Evolutionary conservation across 805 yeast species (phyloP), one percentile per base, ranked within the genome.

Genomic region (Yamadazyma kitorensis): DNA sequence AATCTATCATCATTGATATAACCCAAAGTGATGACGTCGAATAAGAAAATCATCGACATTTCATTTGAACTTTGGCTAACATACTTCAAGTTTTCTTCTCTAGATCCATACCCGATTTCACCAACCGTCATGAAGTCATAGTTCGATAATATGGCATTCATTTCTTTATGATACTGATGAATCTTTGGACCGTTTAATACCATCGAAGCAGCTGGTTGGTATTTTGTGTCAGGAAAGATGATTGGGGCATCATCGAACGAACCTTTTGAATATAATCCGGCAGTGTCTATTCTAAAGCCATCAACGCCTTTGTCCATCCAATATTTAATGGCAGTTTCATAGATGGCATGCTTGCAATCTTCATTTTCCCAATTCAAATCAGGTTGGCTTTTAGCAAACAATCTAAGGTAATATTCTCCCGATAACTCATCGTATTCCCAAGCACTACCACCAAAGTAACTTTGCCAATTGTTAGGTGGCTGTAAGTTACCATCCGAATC

Each of bases 291-390:
- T 55, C 81, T 61, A 59, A 76, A 76, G 3, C 81, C 81, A 48
- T 74, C 78, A 21, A 72, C 65, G 19, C 80, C 81, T 43, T 68
- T 65, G 29, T 70, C 65, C 36, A 68, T 67, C 81, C 82, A 76
- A 53, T 64, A 76, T 22, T 56, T 55, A 41, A 74, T 51, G 9
- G 78, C 76, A 14, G 61, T 52, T 24, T 70, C 57, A 54, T 72
- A 72, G 35, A 75, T 60, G 43, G 60, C 61, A 5, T 58, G 36
- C 41, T 54, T 41, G 9, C 45, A 29, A 31, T 52, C 68, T 34
- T 52, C 63, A 47, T 67, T 74, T 44, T 76, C 80, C 82, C 81
- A 76, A 56, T 76, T 76, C 48, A 76, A 59, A 48, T 76, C 82
- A n/a, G 81, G 82, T 54, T 76, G 82, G 20, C 68, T 48, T 34